Conservation (phyloP, 352 stramenopile genomes). For the Phytophthora kernoviae region DNA sequence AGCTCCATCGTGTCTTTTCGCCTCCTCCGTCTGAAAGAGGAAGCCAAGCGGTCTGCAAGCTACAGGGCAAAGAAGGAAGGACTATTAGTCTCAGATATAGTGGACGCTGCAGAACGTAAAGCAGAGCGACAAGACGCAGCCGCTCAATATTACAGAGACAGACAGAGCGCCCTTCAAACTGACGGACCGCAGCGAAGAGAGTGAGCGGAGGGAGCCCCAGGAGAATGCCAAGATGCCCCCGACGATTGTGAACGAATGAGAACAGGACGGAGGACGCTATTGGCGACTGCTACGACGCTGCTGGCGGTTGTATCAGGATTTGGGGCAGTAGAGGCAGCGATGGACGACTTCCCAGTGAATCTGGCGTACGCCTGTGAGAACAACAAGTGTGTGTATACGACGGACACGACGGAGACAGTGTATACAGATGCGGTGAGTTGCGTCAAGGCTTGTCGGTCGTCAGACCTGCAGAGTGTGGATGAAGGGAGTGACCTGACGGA, state of each 20-base stretch:
- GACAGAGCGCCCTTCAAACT: constrained; percentile 18
- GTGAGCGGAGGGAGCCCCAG: neutral
- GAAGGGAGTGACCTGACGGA: constrained; percentile 57
- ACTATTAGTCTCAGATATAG: no score
- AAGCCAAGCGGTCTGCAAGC: no score
- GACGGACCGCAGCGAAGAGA: constrained; percentile 10
- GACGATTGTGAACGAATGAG: constrained; percentile 12
- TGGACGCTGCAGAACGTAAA: neutral
- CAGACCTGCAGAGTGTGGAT: constrained; percentile 49
- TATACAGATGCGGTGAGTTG: constrained; percentile 57
- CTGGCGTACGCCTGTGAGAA: constrained; percentile 56
- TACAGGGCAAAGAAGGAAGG: no score
- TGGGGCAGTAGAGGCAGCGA: constrained; percentile 1
- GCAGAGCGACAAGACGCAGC: no score
- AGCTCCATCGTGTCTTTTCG: constrained; percentile 10
- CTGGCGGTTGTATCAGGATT: neutral
- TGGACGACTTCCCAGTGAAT: constrained; percentile 34
- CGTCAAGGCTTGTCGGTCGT: constrained; percentile 50
- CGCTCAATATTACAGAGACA: no score
- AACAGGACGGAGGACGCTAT: neutral
- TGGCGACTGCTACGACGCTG: neutral
- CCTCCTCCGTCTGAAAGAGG: neutral
- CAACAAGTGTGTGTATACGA: constrained; percentile 55
- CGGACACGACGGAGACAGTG: constrained; percentile 27
- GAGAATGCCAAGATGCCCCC: constrained; percentile 30